Conservation (phyloP, 2,329 filamentous ascomycete genomes). For the Hypoxylon sp. region DNA sequence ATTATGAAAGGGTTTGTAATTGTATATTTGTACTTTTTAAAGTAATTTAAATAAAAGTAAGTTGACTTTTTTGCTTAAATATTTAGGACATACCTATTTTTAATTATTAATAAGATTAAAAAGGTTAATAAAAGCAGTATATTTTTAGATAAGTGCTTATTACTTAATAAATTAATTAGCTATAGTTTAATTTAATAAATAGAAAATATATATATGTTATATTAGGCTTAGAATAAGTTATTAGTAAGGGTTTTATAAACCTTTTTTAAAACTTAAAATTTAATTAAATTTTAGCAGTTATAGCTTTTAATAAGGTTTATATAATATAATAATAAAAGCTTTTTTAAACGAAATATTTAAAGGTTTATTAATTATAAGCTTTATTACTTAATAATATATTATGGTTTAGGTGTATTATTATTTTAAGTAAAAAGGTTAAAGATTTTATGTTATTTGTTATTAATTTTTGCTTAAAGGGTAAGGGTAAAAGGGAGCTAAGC, state of each 20-base stretch:
- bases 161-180: not conserved
- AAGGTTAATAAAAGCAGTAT: not conserved
- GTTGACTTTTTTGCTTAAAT: constrained; percentile 3
- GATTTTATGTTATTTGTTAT: not conserved
- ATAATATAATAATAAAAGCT: constrained; percentile 9
- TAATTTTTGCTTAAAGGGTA: not conserved
- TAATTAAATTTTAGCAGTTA: constrained; percentile 3
- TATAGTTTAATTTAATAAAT: not conserved
- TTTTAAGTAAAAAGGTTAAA: constrained; percentile 6
- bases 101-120: constrained; percentile 2
- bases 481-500: not conserved
- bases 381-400: not conserved
- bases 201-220: constrained; percentile 4
- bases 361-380: not conserved
- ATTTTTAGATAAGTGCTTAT: not conserved
- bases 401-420: constrained; percentile 11
- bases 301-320: constrained; percentile 7
- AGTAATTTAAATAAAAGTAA: constrained; percentile 10
- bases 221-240: constrained; percentile 10
- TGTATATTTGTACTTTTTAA: constrained; percentile 10
- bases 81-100: not conserved
- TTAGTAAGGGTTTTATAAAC: not conserved
- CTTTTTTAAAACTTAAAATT: not conserved
- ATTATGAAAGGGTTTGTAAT: constrained; percentile 1
- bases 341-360: constrained; percentile 4